Base-by-base conservation (phyloP, 1,139 yeast species). In the Pichia sp. region DNA sequence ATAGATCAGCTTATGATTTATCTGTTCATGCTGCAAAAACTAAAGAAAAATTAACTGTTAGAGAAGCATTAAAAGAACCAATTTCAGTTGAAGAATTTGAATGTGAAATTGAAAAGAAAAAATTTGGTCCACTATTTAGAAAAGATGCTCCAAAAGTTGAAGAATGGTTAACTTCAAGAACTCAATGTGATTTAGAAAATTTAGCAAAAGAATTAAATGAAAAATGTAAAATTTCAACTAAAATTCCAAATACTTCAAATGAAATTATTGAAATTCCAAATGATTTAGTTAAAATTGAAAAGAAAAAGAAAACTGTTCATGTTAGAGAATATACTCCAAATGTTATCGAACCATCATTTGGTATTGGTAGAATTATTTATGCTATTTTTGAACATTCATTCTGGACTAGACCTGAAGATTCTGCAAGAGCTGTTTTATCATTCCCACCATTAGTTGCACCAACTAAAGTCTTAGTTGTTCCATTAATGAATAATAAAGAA, bases 281-380 rank as follows among this genome's bases (percentile, higher is more conserved):
- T 46, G 77, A 80, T 40, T 79, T 89, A 58, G 74, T 92, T 55
- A 73, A 73, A 54, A 87, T 92, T 63, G 87, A 77, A 58, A 80
- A 85, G 72, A 83, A 79, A 60, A 80, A 83, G 46, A 82, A 80
- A 63, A 82, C 84, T 44, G 96, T 87, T 69, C 96, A 90, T 65
- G 75, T 92, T 49, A 87, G 98, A 64, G 98, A 94, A 70, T 94
- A 71, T 70, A 87, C 90, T 55, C 99, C 99, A 53, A 90, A 87
- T 64, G 99, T 94, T 51, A 94, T 94, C 62, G 99, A 94, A 71
- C 99, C 99, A 53, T 94, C 99, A 7, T 94, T 94, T 61, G 99
- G 99, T 77, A 86, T 94, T 64, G 98, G 98, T 52, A 92, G 99
- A 74, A 87, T 94, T 64, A 73, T 94, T 55, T 94, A 94, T 71